phyloP scores from a whole-genome alignment of 228 moss, liverwort and hornwort genomes.

The Sphagnum fallax region DNA sequence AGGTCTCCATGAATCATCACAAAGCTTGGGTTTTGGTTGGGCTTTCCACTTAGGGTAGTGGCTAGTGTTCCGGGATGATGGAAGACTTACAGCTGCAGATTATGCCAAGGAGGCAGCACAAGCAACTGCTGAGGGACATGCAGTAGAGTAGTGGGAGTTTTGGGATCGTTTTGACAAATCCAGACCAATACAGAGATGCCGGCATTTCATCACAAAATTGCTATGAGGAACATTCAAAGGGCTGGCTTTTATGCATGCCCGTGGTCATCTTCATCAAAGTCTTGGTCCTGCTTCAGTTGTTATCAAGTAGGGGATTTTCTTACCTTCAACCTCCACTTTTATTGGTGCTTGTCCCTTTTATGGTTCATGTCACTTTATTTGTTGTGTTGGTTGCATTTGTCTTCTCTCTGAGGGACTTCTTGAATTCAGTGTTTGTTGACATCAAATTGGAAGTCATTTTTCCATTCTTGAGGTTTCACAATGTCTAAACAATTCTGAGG shows the following conservation, averaged over 20 bases:
- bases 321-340: neutral
- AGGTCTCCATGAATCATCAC: too few species aligned
- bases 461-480: neutral
- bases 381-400: neutral
- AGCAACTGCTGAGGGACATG: conserved; percentile 56
- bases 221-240: conserved; percentile 75
- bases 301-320: conserved; percentile 47
- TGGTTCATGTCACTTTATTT: too few species aligned
- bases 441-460: too few species aligned
- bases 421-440: neutral
- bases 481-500: neutral
- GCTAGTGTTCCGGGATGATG: conserved; percentile 89
- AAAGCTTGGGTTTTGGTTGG: neutral
- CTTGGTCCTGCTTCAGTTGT: conserved; percentile 88
- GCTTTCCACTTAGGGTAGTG: conserved; percentile 49
- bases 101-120: conserved; percentile 73
- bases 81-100: conserved; percentile 75
- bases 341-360: neutral
- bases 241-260: conserved; percentile 82
- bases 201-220: conserved; percentile 70
- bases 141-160: conserved; percentile 93
- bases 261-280: conserved; percentile 89
- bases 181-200: conserved; percentile 66
- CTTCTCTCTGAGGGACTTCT: neutral
- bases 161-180: conserved; percentile 83